These are phyloP conservation scores for Phytophthora chlamydospora DNA, from an alignment of 352 stramenopile genomes.

Conservation along the genomic window DNA sequence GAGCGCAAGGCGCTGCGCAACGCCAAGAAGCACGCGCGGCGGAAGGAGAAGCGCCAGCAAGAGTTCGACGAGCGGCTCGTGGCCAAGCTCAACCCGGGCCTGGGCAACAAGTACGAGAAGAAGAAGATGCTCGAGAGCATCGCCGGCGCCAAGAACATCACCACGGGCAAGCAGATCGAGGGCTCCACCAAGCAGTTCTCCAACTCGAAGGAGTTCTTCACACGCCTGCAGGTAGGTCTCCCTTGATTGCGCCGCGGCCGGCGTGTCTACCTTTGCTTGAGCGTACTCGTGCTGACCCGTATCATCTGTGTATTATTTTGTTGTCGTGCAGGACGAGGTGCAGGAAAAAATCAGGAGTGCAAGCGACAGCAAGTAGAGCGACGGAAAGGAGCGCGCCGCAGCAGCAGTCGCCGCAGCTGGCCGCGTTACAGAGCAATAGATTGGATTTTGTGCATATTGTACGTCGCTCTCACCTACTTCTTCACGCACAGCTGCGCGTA, in stretches of 20 bases:
- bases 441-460: conserved; percentile 42
- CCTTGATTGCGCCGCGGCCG: conserved; percentile 14
- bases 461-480: conserved; percentile 2
- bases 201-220: conserved; percentile 91
- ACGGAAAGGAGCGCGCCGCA: conserved; percentile 2
- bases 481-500: conserved; percentile 13
- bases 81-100: conserved; percentile 93
- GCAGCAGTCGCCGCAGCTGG: conserved; percentile 13
- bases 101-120: conserved; percentile 97
- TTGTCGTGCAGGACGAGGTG: conserved; percentile 43
- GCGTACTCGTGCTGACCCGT: conserved; percentile 13
- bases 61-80: conserved; percentile 92
- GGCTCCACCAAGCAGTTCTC: conserved; percentile 85
- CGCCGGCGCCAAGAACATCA: conserved; percentile 81
- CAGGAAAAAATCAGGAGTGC: conserved; percentile 50
- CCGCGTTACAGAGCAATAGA: conserved; percentile 32
- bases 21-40: conserved; percentile 91
- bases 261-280: conserved; percentile 11
- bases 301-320: conserved; percentile 15
- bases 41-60: conserved; percentile 91
- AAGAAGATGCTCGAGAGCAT: conserved; percentile 90
- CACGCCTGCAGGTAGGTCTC: conserved; percentile 61
- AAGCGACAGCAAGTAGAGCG: conserved; percentile 37
- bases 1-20: conserved; percentile 86
- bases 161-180: conserved; percentile 83